Conservation (phyloP, 2,329 filamentous ascomycete genomes). For the Lecanosticta acicola region DNA sequence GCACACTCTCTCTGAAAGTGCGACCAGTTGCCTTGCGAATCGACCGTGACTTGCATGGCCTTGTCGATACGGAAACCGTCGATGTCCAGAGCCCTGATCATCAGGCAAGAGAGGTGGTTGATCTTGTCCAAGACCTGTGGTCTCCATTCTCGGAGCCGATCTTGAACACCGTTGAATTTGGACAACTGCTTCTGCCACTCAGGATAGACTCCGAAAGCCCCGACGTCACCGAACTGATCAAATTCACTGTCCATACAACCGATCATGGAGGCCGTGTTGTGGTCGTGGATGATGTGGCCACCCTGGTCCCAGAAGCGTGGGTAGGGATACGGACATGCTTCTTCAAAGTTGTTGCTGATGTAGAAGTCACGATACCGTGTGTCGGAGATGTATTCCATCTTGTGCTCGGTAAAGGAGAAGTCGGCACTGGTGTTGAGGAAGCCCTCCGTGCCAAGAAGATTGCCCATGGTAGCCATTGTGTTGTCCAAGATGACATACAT, state of each 20-base stretch:
- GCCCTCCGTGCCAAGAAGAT: constrained; percentile 58
- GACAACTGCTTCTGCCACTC: constrained; percentile 60
- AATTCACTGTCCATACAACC: constrained; percentile 61
- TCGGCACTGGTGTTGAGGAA: constrained; percentile 55
- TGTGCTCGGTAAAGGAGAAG: constrained; percentile 52
- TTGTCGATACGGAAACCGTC: constrained; percentile 65
- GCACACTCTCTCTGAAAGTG: constrained; percentile 54
- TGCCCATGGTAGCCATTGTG: constrained; percentile 59
- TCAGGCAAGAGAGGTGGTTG: constrained; percentile 58
- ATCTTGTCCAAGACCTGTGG: constrained; percentile 54
- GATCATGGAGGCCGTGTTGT: constrained; percentile 43
- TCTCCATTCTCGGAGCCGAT: constrained; percentile 60
- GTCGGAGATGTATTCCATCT: constrained; percentile 51
- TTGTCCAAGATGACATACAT: constrained; percentile 65
- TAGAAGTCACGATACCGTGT: constrained; percentile 56
- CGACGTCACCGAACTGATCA: constrained; percentile 58
- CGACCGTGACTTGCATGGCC: constrained; percentile 58
- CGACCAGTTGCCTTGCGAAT: constrained; percentile 55
- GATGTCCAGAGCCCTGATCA: constrained; percentile 58
- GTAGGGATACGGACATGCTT: constrained; percentile 48
- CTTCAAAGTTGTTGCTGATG: constrained; percentile 49
- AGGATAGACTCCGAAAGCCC: constrained; percentile 58
- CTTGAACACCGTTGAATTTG: constrained; percentile 63
- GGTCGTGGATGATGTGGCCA: constrained; percentile 46
- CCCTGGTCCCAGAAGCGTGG: constrained; percentile 58